These are phyloP conservation scores for Mycena vitilis DNA, from an alignment of 768 basidiomycete genomes.

Conservation along the genomic window DNA sequence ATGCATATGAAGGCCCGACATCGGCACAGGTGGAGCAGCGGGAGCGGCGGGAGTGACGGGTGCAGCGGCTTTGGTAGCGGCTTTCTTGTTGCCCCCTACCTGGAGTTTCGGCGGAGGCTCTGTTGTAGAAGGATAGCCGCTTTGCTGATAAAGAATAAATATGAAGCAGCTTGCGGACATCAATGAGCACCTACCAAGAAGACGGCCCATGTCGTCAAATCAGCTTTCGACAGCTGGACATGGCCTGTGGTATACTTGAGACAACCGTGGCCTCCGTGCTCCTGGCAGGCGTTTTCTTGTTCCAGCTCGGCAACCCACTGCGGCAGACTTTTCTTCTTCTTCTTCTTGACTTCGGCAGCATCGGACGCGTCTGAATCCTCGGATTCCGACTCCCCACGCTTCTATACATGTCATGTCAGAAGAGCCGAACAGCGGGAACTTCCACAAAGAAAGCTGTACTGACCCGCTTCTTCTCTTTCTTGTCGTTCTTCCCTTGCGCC, in stretches of 20 bases:
- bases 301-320: conserved; percentile 7
- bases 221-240: conserved; percentile 5
- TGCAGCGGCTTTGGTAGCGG: not conserved
- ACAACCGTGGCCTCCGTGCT: conserved; percentile 11
- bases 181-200: not conserved
- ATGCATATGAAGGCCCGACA: no score
- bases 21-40: not conserved
- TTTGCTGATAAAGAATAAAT: not conserved
- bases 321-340: not conserved
- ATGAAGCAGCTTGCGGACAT: no score
- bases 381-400: not conserved
- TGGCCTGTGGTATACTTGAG: conserved; percentile 14
- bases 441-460: no score
- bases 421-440: no score
- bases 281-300: not conserved
- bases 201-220: conserved; percentile 7
- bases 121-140: conserved; percentile 5
- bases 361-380: not conserved
- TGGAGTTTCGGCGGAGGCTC: conserved; percentile 9
- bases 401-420: not conserved
- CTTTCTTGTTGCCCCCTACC: not conserved
- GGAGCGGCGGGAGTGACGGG: not conserved
- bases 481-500: not conserved
- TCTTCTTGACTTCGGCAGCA: not conserved
- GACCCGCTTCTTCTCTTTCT: conserved; percentile 19